phyloP scores from a whole-genome alignment of 2,329 filamentous ascomycete species.

The Grosmannia penicillata region DNA sequence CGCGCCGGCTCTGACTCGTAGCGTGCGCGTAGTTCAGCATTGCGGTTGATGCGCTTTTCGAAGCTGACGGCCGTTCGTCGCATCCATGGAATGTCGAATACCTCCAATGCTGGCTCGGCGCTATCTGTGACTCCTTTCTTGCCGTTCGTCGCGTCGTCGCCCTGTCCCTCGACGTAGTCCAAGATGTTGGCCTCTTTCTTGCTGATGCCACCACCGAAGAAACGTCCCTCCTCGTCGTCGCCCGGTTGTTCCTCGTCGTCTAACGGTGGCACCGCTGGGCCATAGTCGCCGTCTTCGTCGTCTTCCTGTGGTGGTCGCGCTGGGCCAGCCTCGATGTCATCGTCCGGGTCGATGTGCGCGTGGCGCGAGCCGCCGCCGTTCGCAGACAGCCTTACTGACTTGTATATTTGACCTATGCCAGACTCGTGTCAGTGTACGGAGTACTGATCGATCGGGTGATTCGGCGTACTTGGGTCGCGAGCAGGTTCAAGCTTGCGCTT shows the following conservation, averaged over 20 bases:
- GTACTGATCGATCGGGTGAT: neutral
- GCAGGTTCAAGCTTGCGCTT: slow-evolving; percentile 51
- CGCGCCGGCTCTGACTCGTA: slow-evolving; percentile 68
- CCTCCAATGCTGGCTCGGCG: no score
- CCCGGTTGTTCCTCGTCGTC: slow-evolving; percentile 24
- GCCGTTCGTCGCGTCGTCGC: slow-evolving; percentile 21
- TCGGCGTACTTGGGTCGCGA: slow-evolving; percentile 43
- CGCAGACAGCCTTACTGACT: slow-evolving; percentile 38
- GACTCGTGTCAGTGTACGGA: neutral
- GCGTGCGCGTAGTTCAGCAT: slow-evolving; percentile 75
- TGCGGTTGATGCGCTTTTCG: slow-evolving; percentile 81
- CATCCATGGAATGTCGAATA: slow-evolving; percentile 73
- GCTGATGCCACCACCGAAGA: slow-evolving; percentile 86
- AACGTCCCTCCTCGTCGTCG: slow-evolving; percentile 84
- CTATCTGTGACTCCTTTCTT: slow-evolving; percentile 27
- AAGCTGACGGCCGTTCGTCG: slow-evolving; percentile 68
- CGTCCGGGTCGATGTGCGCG: slow-evolving; percentile 28
- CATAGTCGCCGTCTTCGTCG: slow-evolving; percentile 28
- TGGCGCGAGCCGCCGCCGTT: slow-evolving; percentile 29
- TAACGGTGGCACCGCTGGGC: slow-evolving; percentile 27
- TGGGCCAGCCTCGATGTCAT: slow-evolving; percentile 31
- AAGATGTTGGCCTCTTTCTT: slow-evolving; percentile 68
- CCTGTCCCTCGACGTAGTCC: slow-evolving; percentile 63
- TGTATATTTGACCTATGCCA: slow-evolving; percentile 43
- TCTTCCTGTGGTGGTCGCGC: slow-evolving; percentile 34